Evolutionary conservation across 495 filamentous ascomycete genomes (phyloP).

Genomic region (Parachaetomium inaequale): DNA sequence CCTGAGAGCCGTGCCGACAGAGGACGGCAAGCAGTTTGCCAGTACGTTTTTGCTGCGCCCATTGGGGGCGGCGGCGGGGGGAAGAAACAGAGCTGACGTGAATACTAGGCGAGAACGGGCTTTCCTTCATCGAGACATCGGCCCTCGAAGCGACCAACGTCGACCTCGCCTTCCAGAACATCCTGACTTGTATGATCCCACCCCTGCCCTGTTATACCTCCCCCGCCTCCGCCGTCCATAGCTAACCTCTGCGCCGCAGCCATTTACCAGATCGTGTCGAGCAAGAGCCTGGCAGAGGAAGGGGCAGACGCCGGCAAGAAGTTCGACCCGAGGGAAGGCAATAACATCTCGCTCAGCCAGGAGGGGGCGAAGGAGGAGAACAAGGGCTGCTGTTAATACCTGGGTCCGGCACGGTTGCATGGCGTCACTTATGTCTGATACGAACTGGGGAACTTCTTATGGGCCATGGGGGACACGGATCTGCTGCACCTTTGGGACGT

Average conservation of each 20-base stretch:
- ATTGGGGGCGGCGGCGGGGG: not conserved
- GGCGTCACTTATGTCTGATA: slow-evolving; percentile 47
- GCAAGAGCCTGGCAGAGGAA: slow-evolving; percentile 84
- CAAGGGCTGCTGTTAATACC: slow-evolving; percentile 72
- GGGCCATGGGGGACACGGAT: slow-evolving; percentile 39
- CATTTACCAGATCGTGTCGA: slow-evolving; percentile 99
- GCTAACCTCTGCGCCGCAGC: slow-evolving; percentile 51
- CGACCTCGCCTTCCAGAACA: slow-evolving; percentile 99
- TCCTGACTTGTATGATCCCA: slow-evolving; percentile 77
- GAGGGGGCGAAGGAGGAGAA: slow-evolving; percentile 62
- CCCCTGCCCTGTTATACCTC: not conserved
- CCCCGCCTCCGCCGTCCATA: not conserved
- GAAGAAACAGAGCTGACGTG: slow-evolving; percentile 18
- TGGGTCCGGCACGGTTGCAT: slow-evolving; percentile 42
- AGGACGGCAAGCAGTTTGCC: slow-evolving; percentile 97
- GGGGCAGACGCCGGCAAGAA: slow-evolving; percentile 62
- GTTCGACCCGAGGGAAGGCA: slow-evolving; percentile 43
- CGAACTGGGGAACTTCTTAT: slow-evolving; percentile 33
- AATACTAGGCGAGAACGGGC: slow-evolving; percentile 77
- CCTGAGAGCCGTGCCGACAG: slow-evolving; percentile 93
- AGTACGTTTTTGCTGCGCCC: slow-evolving; percentile 58
- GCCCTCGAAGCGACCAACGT: slow-evolving; percentile 99
- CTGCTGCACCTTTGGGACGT: slow-evolving; percentile 37
- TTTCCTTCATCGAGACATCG: slow-evolving; percentile 98
- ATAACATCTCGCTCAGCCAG: slow-evolving; percentile 78